A percentile compares a stretch with the other conserved stretches of the same genome.
Evolutionary conservation across 257 asterid genomes (phyloP).

Genomic region (Jaltomata sinuosa): DNA sequence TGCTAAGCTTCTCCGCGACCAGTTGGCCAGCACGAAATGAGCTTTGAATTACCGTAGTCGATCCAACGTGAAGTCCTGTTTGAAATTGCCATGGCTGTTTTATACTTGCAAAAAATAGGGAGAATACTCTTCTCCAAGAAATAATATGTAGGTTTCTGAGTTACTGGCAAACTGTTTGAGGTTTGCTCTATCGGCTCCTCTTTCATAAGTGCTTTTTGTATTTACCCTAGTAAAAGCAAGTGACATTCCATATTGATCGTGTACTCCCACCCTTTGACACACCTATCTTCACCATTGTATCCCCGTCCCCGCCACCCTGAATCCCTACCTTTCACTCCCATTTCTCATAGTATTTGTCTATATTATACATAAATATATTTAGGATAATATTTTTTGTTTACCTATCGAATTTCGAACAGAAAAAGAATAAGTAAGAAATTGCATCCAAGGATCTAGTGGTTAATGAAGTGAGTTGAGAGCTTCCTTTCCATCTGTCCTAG

Average conservation of each 20-base stretch:
- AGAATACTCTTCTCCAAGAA: not conserved
- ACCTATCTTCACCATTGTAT: not conserved
- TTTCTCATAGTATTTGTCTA: not conserved
- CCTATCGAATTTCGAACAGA: not conserved
- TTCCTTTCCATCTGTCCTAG: not conserved
- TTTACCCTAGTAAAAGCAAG: not conserved
- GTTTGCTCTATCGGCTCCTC: not conserved
- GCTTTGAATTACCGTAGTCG: not conserved
- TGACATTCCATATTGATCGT: not conserved
- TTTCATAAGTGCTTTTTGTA: not conserved
- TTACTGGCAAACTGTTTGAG: not conserved
- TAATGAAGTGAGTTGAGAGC: not conserved
- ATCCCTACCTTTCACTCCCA: not conserved
- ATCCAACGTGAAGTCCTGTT: not conserved
- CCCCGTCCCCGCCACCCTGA: too few relatives aligned
- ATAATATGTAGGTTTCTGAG: not conserved
- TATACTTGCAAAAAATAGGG: not conserved
- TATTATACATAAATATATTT: not conserved
- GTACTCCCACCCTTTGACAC: not conserved
- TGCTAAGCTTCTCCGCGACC: conserved; percentile 65
- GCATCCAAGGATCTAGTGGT: not conserved
- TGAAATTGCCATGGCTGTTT: not conserved
- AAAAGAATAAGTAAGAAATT: not conserved
- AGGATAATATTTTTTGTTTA: not conserved
- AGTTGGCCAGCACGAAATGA: not conserved